Percentiles rank a stretch among this genome's conserved stretches.
phyloP scores from a whole-genome alignment of 495 filamentous ascomycete genomes.

The Parathielavia appendiculata region DNA sequence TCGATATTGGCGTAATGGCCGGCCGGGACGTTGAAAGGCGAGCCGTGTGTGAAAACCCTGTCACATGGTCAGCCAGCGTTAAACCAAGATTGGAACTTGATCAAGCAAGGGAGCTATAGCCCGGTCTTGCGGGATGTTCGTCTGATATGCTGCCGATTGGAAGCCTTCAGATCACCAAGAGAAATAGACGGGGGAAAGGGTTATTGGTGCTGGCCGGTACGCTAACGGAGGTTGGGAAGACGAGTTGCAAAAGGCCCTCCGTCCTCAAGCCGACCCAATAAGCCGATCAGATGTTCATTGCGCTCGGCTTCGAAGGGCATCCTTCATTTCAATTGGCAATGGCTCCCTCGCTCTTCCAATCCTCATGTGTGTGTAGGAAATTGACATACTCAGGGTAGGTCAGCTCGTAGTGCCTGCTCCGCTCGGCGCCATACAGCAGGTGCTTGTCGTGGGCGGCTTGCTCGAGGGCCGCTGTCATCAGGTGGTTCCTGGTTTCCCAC shows the following conservation, averaged over 20 bases:
- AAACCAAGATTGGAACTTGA: slow-evolving; percentile 11
- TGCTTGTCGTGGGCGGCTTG: slow-evolving; percentile 49
- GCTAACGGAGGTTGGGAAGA: background rate
- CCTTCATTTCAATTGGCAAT: background rate
- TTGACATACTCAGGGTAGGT: slow-evolving; percentile 46
- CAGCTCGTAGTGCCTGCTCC: slow-evolving; percentile 38
- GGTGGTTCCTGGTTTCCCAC: slow-evolving; percentile 39
- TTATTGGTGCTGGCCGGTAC: background rate
- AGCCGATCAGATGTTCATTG: background rate
- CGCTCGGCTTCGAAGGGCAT: background rate
- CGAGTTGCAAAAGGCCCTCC: background rate
- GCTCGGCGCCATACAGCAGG: slow-evolving; percentile 33
- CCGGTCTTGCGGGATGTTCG: background rate
- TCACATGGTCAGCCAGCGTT: slow-evolving; percentile 27
- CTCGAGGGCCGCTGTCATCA: slow-evolving; percentile 38
- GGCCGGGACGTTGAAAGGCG: slow-evolving; percentile 42
- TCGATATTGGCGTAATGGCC: slow-evolving; percentile 40
- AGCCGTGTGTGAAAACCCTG: slow-evolving; percentile 42
- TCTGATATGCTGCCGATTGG: background rate
- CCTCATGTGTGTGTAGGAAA: background rate
- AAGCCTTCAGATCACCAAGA: background rate
- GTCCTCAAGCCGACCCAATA: background rate
- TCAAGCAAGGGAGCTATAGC: background rate
- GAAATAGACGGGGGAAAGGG: no score
- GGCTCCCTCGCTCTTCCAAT: background rate